Base-by-base conservation (phyloP, 495 filamentous ascomycete species). In the Aspergillus sclerotiicarbonarius region DNA sequence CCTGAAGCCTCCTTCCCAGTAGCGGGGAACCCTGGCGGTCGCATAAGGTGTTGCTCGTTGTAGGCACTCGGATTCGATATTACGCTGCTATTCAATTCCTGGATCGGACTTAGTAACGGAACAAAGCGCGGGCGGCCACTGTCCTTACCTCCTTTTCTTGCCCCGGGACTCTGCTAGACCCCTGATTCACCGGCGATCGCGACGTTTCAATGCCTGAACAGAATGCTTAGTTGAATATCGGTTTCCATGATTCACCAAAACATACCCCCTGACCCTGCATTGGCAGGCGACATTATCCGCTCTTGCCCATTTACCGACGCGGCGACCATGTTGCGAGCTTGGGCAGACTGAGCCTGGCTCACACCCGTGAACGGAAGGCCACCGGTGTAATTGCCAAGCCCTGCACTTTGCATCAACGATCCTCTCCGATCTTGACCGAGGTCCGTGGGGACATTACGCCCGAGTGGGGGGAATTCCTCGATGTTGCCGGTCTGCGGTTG, bases 391-490 rank as follows among this genome's bases (percentile, higher is more conserved):
- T 73, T 74, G 29, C 84, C 84, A 67, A 90, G 90, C 1, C 80
- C 84, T 33, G 87, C 74, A 65, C 76, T 81, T 59, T 87, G 87
- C 73, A 88, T 84, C 68, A 91, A 63, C 61, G 76, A 83, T 4
- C 76, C 80, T 52, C 79, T 76, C 37, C 85, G 82, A 59, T 90
- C 89, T 59, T 87, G 87, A 29, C 82, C 84, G 56, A 88, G 78
- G 13, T 94, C 90, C 29, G 86, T 85, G 54, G 86, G 82, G 29
- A 80, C 78, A 55, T 84, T 86, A 56, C 90, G 84, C 50, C 89
- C 87, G 52, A 94, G 74, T 10, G 92, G 88, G 44, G 92, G 92
- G 53, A 95, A 95, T 9, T 95, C 91, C 20, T 96, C 91, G 19
- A 87, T 85, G 60, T 81, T 87, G 56, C 76, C 83, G 13, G 84